A percentile compares a stretch with the other conserved stretches of the same genome.
phyloP scores from a whole-genome alignment of 805 yeast species.

The Ogataea thermomethanolica region DNA sequence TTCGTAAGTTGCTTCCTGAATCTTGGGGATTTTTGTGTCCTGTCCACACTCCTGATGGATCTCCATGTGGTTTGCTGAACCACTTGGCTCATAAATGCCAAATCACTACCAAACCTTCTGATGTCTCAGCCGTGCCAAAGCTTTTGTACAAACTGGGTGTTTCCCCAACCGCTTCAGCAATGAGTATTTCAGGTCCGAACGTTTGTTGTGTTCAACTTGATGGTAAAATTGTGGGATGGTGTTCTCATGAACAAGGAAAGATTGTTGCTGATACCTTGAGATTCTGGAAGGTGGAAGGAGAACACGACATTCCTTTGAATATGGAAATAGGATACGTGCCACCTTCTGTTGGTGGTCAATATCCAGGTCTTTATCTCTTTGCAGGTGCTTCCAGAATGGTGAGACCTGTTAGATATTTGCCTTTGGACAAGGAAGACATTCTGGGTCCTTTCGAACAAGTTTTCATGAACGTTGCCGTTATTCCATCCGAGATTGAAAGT shows the following conservation, averaged over 20 bases:
- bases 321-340: constrained; percentile 95
- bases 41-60: constrained; percentile 99
- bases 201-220: constrained; percentile 90
- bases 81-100: constrained; percentile 95
- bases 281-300: constrained; percentile 86
- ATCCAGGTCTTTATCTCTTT: constrained; percentile 90
- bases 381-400: constrained; percentile 94
- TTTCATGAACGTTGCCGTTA: constrained; percentile 92
- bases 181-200: constrained; percentile 72
- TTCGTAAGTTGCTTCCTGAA: constrained; percentile 92
- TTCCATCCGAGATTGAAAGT: constrained; percentile 83
- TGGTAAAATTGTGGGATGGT: constrained; percentile 92
- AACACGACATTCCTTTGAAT: constrained; percentile 73
- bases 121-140: constrained; percentile 67
- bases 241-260: constrained; percentile 82
- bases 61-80: constrained; percentile 97
- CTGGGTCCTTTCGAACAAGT: constrained; percentile 98
- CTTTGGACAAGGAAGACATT: constrained; percentile 76
- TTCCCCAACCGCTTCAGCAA: constrained; percentile 69
- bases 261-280: constrained; percentile 86
- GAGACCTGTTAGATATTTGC: constrained; percentile 91
- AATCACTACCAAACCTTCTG: constrained; percentile 73
- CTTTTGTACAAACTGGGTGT: constrained; percentile 74
- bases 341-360: constrained; percentile 93
- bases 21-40: constrained; percentile 99